These are phyloP conservation scores for Pythium pyrilobum DNA, from an alignment of 352 stramenopile genomes.

Conservation along the genomic window DNA sequence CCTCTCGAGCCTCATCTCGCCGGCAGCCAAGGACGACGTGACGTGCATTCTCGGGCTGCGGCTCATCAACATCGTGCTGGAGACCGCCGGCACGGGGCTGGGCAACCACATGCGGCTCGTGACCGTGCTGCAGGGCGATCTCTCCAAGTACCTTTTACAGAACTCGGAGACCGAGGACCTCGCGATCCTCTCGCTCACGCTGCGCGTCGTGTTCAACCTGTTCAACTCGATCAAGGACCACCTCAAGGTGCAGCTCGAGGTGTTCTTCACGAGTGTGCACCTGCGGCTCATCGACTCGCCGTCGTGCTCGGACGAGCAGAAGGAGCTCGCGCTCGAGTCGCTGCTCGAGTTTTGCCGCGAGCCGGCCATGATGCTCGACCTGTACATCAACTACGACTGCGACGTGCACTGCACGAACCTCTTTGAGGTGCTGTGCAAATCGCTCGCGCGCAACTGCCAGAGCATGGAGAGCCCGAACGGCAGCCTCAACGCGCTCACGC, in stretches of 20 bases:
- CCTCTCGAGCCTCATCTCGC: conserved; percentile 91
- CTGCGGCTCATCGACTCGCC: conserved; percentile 90
- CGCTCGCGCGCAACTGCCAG: conserved; percentile 86
- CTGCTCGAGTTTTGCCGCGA: conserved; percentile 98
- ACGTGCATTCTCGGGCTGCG: conserved; percentile 90
- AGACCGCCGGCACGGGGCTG: conserved; percentile 88
- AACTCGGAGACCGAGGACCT: conserved; percentile 96
- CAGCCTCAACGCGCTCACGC: conserved; percentile 57
- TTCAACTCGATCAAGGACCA: conserved; percentile 99
- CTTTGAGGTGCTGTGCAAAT: conserved; percentile 96
- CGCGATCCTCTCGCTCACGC: conserved; percentile 83
- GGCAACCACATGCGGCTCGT: conserved; percentile 72
- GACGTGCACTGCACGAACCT: conserved; percentile 98
- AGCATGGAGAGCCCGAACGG: conserved; percentile 58
- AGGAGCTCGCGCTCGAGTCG: conserved; percentile 88
- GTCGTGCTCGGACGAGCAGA: conserved; percentile 81
- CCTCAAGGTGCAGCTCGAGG: conserved; percentile 98
- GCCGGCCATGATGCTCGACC: conserved; percentile 95
- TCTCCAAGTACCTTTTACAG: conserved; percentile 97
- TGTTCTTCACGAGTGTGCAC: conserved; percentile 98
- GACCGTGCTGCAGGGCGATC: conserved; percentile 90
- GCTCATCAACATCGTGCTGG: conserved; percentile 97
- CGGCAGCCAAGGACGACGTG: conserved; percentile 84
- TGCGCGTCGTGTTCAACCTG: conserved; percentile 99
- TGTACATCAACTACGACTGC: conserved; percentile 99